Evolutionary conservation across 2,329 filamentous ascomycete species (phyloP), one percentile per base, ranked within the genome.

Genomic region (Venturia oleaginea): DNA sequence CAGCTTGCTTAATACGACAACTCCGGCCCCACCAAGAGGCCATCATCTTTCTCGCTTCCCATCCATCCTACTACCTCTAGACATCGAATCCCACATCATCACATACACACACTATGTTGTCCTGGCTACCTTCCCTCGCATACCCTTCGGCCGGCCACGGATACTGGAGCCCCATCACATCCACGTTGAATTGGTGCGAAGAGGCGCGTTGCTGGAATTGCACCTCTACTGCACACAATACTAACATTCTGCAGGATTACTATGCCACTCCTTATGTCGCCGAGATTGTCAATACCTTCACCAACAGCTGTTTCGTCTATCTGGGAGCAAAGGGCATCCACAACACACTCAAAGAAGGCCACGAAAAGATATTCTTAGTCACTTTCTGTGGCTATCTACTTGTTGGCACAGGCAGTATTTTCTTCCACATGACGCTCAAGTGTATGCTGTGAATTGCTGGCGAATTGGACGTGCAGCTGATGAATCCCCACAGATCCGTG

Each of bases 251-350:
- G 51, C 63, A 92, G 84, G 89, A 91, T 68, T 89, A 89, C 76
- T 88, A 88, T 78, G 85, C 87, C 43, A 92, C 88, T 4, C 80
- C 83, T 54, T 92, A 92, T 72, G 83, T 86, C 57, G 90, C 90
- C 42, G 90, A 92, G 72, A 85, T 92, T 57, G 84, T 91, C 72
- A 93, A 88, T 72, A 90, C 90, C 3, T 71, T 92, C 38, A 96
- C 91, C 40, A 96, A 96, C 74, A 74, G 89, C 3, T 78, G 94
- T 30, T 96, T 96, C 75, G 80, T 96, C 69, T 89, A 83, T 74
- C 83, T 96, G 24, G 91, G 91, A 8, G 76, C 85, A 68, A 88
- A 87, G 72, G 92, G 92, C 30, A 84, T 94, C 67, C 77, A 80
- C 64, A 91, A 86, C 74, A 95, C 91, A 74, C 72, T 88, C 46